Conservation (phyloP, 202 grass and related monocot genomes). For the Zizania palustris region DNA sequence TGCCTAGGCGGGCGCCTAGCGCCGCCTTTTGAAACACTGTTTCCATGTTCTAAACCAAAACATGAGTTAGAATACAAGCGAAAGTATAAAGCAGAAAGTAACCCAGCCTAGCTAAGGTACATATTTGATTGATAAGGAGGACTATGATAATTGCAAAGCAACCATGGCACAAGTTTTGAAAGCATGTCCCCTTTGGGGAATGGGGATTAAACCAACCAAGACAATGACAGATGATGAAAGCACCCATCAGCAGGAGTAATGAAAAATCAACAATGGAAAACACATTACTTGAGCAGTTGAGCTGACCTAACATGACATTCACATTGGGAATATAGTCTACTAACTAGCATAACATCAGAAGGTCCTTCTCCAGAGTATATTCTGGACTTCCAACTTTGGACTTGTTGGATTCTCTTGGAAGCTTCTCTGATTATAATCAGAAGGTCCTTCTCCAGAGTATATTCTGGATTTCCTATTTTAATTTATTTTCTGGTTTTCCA, state of each 20-base stretch:
- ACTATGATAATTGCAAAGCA: not conserved
- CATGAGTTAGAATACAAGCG: not conserved
- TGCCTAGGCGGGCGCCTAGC: too few species aligned
- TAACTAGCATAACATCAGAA: conserved; percentile 45
- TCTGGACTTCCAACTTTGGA: conserved; percentile 34
- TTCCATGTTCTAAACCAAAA: not conserved
- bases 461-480: conserved; percentile 29
- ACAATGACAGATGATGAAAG: not conserved
- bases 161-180: not conserved
- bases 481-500: too few species aligned
- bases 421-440: conserved; percentile 65
- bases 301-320: conserved; percentile 45
- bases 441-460: conserved; percentile 46
- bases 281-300: not conserved
- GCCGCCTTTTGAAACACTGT: too few species aligned
- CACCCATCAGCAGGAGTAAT: not conserved
- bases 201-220: conserved; percentile 5
- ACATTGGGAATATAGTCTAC: conserved; percentile 44
- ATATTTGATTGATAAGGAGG: not conserved
- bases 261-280: conserved; percentile 20
- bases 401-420: conserved; percentile 50
- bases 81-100: not conserved
- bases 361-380: conserved; percentile 44
- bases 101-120: not conserved
- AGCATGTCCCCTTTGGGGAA: not conserved